A percentile compares a stretch with the other conserved stretches of the same genome.
phyloP scores from a whole-genome alignment of 495 filamentous ascomycete species.

The Annulohypoxylon nitens region DNA sequence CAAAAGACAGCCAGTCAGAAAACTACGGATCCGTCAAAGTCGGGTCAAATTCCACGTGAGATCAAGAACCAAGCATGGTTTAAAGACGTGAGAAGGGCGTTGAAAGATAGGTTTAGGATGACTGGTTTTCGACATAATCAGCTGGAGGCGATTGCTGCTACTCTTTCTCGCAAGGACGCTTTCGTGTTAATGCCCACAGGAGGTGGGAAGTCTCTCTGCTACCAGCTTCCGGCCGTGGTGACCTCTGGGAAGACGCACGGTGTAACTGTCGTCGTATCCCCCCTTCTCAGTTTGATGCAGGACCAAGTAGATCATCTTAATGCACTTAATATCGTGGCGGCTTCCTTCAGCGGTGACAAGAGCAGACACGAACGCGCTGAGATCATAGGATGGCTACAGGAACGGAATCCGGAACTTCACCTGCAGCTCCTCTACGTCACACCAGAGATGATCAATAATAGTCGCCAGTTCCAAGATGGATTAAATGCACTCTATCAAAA shows the following conservation, averaged over 20 bases:
- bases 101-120: constrained; percentile 85
- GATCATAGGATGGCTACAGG: constrained; percentile 71
- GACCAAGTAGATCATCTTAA: constrained; percentile 89
- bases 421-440: constrained; percentile 94
- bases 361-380: constrained; percentile 64
- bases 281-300: constrained; percentile 93
- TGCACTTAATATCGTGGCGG: constrained; percentile 80
- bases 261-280: constrained; percentile 94
- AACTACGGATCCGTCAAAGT: constrained; percentile 36
- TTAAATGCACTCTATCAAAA: constrained; percentile 73
- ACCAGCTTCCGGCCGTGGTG: constrained; percentile 93
- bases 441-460: constrained; percentile 95
- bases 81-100: constrained; percentile 78
- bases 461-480: constrained; percentile 67
- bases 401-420: constrained; percentile 71
- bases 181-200: constrained; percentile 99
- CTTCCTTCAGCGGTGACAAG: constrained; percentile 82
- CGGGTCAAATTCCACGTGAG: constrained; percentile 52
- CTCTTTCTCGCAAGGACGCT: constrained; percentile 84
- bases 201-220: constrained; percentile 96
- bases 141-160: constrained; percentile 94
- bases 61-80: constrained; percentile 78
- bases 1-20: constrained; percentile 49
- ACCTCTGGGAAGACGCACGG: constrained; percentile 82
- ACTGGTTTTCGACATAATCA: constrained; percentile 91